phyloP scores from a whole-genome alignment of 257 asterid species.

The Galeopsis tetrahit region DNA sequence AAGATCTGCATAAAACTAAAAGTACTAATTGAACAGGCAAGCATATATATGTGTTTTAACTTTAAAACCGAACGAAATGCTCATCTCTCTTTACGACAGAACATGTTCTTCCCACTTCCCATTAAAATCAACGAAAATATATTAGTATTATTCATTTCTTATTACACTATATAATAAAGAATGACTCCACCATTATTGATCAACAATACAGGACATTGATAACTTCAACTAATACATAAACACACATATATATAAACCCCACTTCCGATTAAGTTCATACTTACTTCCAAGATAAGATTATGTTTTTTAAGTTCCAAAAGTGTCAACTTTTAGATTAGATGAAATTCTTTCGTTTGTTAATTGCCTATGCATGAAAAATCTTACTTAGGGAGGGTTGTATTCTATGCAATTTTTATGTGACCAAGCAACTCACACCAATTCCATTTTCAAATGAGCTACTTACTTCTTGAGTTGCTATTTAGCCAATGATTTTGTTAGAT shows the following conservation, averaged over 20 bases:
- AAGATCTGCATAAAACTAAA: too few relatives aligned
- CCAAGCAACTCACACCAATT: neutral
- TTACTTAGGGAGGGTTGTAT: neutral
- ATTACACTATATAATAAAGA: neutral
- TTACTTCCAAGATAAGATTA: too few relatives aligned
- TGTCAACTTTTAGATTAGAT: too few relatives aligned
- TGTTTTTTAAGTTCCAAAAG: too few relatives aligned
- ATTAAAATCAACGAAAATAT: neutral
- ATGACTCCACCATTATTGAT: slow-evolving; percentile 6
- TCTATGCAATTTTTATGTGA: neutral
- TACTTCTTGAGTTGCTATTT: slow-evolving; percentile 14
- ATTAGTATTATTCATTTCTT: neutral
- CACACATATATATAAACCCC: neutral
- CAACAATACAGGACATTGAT: neutral
- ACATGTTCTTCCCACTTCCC: slow-evolving; percentile 5
- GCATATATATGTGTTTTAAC: too few relatives aligned
- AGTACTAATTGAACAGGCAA: too few relatives aligned
- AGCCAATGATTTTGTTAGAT: slow-evolving; percentile 9
- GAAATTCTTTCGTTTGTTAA: neutral
- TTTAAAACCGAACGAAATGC: too few relatives aligned
- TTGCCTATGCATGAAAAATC: neutral
- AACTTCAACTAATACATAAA: neutral
- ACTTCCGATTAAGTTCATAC: too few relatives aligned
- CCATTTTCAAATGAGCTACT: neutral
- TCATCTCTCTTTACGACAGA: too few relatives aligned